These are phyloP conservation scores for Psilocybe tampanensis DNA, from an alignment of 768 basidiomycete species.

Conservation along the genomic window DNA sequence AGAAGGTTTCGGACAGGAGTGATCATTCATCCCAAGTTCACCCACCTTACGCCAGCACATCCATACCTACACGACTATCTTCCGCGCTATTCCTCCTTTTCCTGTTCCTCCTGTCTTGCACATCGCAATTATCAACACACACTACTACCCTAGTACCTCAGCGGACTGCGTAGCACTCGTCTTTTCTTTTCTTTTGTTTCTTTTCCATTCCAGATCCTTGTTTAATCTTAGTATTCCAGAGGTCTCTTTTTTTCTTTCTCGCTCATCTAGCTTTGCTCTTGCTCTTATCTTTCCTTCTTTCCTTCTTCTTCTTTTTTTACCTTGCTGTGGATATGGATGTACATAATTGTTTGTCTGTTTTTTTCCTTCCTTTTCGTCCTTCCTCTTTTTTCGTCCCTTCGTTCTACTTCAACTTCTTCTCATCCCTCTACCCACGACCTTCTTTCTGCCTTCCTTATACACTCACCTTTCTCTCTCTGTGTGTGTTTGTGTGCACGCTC, in stretches of 20 bases:
- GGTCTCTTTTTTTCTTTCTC: neutral
- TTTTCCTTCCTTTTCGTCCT: too few relatives aligned
- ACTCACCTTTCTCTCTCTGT: too few relatives aligned
- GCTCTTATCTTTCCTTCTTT: neutral
- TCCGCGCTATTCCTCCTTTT: conserved; percentile 2
- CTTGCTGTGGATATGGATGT: conserved; percentile 15
- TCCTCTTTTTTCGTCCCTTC: too few relatives aligned
- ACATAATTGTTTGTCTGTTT: conserved; percentile 13
- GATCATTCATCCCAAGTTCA: conserved; percentile 21
- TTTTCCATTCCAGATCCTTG: too few relatives aligned
- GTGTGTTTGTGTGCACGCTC: neutral
- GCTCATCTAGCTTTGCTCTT: neutral
- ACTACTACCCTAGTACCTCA: too few relatives aligned
- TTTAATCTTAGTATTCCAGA: neutral
- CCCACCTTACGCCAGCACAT: too few relatives aligned
- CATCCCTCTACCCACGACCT: too few relatives aligned
- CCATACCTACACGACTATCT: too few relatives aligned
- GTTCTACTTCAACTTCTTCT: too few relatives aligned
- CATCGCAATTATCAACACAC: conserved; percentile 5
- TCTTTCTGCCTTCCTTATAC: too few relatives aligned
- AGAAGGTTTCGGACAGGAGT: conserved; percentile 75
- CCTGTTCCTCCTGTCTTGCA: conserved; percentile 11
- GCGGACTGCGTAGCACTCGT: too few relatives aligned
- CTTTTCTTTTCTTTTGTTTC: too few relatives aligned
- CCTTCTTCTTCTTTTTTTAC: conserved; percentile 3